phyloP scores from a whole-genome alignment of 2,329 filamentous ascomycete species.

The Penicillium hordei region DNA sequence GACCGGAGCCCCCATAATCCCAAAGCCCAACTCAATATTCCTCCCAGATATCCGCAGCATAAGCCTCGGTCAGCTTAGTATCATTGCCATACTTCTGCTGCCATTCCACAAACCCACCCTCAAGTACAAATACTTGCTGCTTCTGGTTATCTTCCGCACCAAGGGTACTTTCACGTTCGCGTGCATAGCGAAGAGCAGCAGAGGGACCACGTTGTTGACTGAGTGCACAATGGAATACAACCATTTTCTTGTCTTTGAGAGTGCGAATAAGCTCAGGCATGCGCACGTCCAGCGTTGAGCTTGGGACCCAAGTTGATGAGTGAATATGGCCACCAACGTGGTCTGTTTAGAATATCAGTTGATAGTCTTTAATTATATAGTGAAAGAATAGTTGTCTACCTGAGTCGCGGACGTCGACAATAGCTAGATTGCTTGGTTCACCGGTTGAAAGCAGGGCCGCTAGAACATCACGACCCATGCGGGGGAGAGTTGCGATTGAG shows the following conservation, averaged over 20 bases:
- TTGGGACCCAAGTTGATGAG: conserved; percentile 73
- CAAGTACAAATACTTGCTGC: conserved; percentile 79
- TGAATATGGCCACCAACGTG: conserved; percentile 88
- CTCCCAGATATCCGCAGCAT: conserved; percentile 80
- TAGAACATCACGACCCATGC: conserved; percentile 68
- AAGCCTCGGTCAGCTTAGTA: conserved; percentile 77
- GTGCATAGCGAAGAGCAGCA: conserved; percentile 72
- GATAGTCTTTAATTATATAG: background rate
- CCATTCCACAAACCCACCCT: conserved; percentile 84
- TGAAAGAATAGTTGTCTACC: conserved; percentile 47
- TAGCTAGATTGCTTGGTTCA: conserved; percentile 56
- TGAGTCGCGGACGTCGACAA: conserved; percentile 87
- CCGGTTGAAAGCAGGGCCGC: conserved; percentile 60
- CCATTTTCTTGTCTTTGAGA: conserved; percentile 72
- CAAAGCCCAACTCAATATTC: conserved; percentile 39
- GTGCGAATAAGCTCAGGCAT: conserved; percentile 80
- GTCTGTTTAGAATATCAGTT: conserved; percentile 54
- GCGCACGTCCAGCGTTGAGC: conserved; percentile 67
- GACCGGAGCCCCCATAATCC: background rate
- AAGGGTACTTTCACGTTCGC: conserved; percentile 60
- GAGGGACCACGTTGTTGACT: conserved; percentile 86
- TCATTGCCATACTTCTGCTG: conserved; percentile 79
- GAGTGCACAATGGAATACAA: conserved; percentile 92
- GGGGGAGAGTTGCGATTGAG: conserved; percentile 62
- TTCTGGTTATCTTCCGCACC: conserved; percentile 42